Conservation (phyloP, 495 filamentous ascomycete genomes). For the Pyrenula massariospora region DNA sequence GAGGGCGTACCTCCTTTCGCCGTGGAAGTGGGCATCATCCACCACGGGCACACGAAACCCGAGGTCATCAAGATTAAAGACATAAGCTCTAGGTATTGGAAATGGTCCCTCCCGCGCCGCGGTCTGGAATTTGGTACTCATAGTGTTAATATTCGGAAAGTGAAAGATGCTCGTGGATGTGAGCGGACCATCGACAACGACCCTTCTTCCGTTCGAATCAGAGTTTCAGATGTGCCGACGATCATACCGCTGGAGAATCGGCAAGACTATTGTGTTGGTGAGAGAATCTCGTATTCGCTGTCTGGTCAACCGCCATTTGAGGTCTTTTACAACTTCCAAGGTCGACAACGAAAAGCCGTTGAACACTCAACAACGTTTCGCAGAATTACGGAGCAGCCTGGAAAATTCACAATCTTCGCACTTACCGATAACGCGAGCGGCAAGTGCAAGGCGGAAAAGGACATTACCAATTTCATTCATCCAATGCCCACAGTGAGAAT, state of each 20-base stretch:
- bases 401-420: slow-evolving; percentile 75
- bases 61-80: slow-evolving; percentile 68
- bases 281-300: slow-evolving; percentile 80
- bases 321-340: slow-evolving; percentile 82
- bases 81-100: slow-evolving; percentile 60
- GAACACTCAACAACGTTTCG: slow-evolving; percentile 69
- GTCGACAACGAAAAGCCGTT: slow-evolving; percentile 62
- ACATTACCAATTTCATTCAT: slow-evolving; percentile 72
- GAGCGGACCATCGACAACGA: slow-evolving; percentile 56
- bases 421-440: slow-evolving; percentile 69
- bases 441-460: slow-evolving; percentile 62
- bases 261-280: slow-evolving; percentile 87
- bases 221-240: slow-evolving; percentile 82
- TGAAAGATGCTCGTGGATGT: slow-evolving; percentile 77
- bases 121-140: slow-evolving; percentile 76
- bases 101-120: slow-evolving; percentile 71
- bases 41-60: slow-evolving; percentile 65
- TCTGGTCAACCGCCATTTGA: slow-evolving; percentile 84
- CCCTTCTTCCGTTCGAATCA: slow-evolving; percentile 64
- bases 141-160: slow-evolving; percentile 73
- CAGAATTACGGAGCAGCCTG: slow-evolving; percentile 81
- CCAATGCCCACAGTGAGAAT: slow-evolving; percentile 84
- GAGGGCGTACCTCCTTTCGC: slow-evolving; percentile 80
- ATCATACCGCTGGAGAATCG: slow-evolving; percentile 81
- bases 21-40: slow-evolving; percentile 83